Percentiles rank a stretch among this genome's conserved stretches.
Conservation (phyloP, 2,329 filamentous ascomycete species). For the Cercospora canescens region DNA sequence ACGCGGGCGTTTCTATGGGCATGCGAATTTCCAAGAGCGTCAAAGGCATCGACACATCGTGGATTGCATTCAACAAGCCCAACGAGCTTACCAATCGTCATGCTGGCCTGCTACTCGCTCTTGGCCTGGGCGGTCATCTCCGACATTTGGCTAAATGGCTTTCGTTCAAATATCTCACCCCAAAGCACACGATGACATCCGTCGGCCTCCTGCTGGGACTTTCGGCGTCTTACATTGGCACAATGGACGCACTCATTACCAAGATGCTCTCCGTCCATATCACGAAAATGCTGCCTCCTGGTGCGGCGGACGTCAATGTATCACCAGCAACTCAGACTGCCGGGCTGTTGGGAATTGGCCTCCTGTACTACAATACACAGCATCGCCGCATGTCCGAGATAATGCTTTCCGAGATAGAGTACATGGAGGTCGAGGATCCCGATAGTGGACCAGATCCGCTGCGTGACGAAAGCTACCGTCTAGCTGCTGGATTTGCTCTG, state of each 20-base stretch:
- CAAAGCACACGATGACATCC: conserved; percentile 98
- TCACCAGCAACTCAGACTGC: conserved; percentile 93
- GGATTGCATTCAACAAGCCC: conserved; percentile 98
- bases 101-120: conserved; percentile 85
- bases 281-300: conserved; percentile 86
- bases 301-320: conserved; percentile 90
- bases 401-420: conserved; percentile 96
- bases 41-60: conserved; percentile 94
- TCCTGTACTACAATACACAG: conserved; percentile 92
- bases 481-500: conserved; percentile 89
- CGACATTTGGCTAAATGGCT: conserved; percentile 96
- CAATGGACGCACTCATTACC: conserved; percentile 95
- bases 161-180: conserved; percentile 97
- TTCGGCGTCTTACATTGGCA: conserved; percentile 90
- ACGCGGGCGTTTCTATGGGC: conserved; percentile 91
- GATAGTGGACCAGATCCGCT: conserved; percentile 69
- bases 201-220: conserved; percentile 91
- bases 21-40: conserved; percentile 86
- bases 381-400: conserved; percentile 98
- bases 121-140: conserved; percentile 93
- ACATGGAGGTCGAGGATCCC: conserved; percentile 76
- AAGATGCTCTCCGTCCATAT: conserved; percentile 93
- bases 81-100: conserved; percentile 92
- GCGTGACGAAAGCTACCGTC: conserved; percentile 91
- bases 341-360: conserved; percentile 93